A percentile compares a stretch with the other conserved stretches of the same genome.
These are phyloP conservation scores for Sequoia sempervirens DNA, from an alignment of 75 land plant species.

Conservation along the genomic window DNA sequence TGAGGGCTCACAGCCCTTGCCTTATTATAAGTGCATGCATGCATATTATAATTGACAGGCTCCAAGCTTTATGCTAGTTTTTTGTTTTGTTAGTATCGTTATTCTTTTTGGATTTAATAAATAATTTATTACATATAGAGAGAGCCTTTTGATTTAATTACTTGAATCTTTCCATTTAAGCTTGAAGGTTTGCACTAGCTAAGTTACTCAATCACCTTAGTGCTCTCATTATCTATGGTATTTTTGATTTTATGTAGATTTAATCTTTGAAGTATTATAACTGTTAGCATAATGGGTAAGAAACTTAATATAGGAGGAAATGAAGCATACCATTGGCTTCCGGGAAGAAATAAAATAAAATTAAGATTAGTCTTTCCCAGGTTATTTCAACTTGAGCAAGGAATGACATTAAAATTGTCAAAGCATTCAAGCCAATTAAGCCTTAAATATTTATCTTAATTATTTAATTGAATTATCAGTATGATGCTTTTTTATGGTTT, in stretches of 20 bases:
- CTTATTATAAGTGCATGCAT: neutral
- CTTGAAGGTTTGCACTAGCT: neutral
- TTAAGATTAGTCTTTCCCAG: neutral
- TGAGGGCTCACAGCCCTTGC: neutral
- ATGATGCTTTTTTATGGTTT: neutral
- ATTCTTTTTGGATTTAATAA: neutral
- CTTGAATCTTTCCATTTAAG: neutral
- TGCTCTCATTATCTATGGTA: neutral
- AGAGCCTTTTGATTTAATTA: too few relatives aligned
- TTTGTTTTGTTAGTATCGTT: too few relatives aligned
- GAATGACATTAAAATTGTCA: too few relatives aligned
- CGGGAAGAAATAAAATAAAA: neutral
- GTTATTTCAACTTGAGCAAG: too few relatives aligned
- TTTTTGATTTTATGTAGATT: neutral
- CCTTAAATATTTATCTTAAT: too few relatives aligned
- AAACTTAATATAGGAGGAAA: neutral
- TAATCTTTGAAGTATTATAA: neutral
- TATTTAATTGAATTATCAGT: neutral
- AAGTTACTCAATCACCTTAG: neutral
- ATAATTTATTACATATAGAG: neutral
- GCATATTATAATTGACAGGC: neutral
- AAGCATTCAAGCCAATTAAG: too few relatives aligned
- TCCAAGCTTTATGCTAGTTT: neutral
- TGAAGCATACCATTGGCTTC: neutral
- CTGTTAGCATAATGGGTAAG: neutral